Evolutionary conservation across 805 yeast species (phyloP), one percentile per base, ranked within the genome.

Genomic region (Saccharomycopsis sp.): DNA sequence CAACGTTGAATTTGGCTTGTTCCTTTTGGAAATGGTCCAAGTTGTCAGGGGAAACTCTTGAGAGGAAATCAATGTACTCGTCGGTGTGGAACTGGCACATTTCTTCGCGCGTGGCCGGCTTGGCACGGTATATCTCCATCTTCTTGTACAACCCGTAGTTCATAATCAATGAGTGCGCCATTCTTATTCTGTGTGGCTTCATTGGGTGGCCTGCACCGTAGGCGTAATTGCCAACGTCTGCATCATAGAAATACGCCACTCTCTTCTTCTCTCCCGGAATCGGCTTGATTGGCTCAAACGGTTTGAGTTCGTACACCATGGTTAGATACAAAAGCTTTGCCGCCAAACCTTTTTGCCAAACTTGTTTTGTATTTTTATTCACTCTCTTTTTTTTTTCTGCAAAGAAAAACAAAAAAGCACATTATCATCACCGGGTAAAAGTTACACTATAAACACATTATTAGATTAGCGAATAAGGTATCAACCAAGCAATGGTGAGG

Each of bases 171-270:
- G 95, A 85, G 61, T 92, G 97, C 5, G 97, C 94, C 95, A 92
- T 88, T 75, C 97, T 81, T 65, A 92, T 87, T 57, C 98, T 77
- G 61, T 89, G 96, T 18, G 98, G 98, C 59, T 92, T 92, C 98
- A 92, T 92, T 30, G 96, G 96, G 61, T 92, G 98, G 21, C 96
- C 96, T 4, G 96, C 92, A 43, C 97, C 97, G 58, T 92, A 92
- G 34, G 96, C 95, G 62, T 89, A 89, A 64, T 92, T 92, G 26
- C 97, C 97, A 36, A 92, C 95, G 59, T 89, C 98, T 21, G 95
- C 75, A 59, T 80, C 89, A 55, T 80, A 80, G 59, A 81, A 81
- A 56, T 81, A 81, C 0, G 92, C 89, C 22, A 81, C 87, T 31
- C 82, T 62, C 54, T 57, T 50, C 52, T 59, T 59, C 34, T 45